Evolutionary conservation across 495 filamentous ascomycete species (phyloP).

Genomic region (Endocarpon pusillum): DNA sequence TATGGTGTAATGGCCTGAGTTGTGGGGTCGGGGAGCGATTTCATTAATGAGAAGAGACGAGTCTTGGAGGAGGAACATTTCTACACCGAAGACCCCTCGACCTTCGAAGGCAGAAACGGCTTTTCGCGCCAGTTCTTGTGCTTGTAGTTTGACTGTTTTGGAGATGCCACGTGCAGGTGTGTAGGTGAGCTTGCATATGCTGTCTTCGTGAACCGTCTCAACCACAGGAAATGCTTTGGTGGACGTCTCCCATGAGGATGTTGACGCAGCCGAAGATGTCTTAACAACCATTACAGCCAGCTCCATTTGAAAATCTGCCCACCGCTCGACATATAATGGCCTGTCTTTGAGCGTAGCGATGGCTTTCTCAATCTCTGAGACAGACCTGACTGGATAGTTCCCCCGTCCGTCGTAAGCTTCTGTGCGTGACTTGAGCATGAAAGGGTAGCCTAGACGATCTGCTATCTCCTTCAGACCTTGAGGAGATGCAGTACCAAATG

Average conservation of each 20-base stretch:
- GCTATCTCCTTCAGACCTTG: constrained; percentile 47
- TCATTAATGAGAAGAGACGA: constrained; percentile 69
- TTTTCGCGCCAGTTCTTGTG: constrained; percentile 59
- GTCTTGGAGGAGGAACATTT: constrained; percentile 84
- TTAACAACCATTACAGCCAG: constrained; percentile 90
- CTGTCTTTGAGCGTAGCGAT: constrained; percentile 50
- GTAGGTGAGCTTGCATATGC: constrained; percentile 87
- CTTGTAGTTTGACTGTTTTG: constrained; percentile 38
- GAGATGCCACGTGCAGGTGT: constrained; percentile 63
- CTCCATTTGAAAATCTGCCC: constrained; percentile 73
- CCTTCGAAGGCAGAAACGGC: constrained; percentile 70
- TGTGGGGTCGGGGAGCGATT: constrained; percentile 89
- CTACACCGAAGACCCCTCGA: constrained; percentile 87
- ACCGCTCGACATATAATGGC: constrained; percentile 79
- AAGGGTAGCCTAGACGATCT: constrained; percentile 56
- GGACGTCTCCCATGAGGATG: constrained; percentile 14
- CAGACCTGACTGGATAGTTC: constrained; percentile 59
- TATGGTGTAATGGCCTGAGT: constrained; percentile 94
- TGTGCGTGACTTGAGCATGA: constrained; percentile 89
- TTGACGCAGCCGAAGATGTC: constrained; percentile 52
- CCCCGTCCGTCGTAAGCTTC: constrained; percentile 90
- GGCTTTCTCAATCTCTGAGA: constrained; percentile 51
- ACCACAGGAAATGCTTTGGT: constrained; percentile 72
- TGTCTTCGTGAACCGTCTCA: constrained; percentile 90
- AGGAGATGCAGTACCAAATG: constrained; percentile 33